Base-by-base conservation (phyloP, 2,329 filamentous ascomycete species). In the Conoideocrella luteorostrata region DNA sequence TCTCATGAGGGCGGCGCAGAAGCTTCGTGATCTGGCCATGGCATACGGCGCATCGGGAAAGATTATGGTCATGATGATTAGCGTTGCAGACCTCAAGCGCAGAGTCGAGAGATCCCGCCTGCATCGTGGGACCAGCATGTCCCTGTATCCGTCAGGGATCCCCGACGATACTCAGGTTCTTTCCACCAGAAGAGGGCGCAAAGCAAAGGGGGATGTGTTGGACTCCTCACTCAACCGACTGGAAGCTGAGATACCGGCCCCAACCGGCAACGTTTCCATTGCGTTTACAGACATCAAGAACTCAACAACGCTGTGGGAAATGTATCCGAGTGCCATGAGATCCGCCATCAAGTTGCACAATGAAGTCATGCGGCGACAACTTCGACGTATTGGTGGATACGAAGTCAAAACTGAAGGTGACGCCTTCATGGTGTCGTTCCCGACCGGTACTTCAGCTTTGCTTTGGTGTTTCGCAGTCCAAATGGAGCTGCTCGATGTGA, bases 361-460 rank as follows among this genome's bases (percentile, higher is more conserved):
- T 63, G 89, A 95, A 56, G 80, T 96, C 36, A 95, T 98, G 84
- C 85, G 93, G 52, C 80, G 93, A 44, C 91, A 97, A 61, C 71
- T 98, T 53, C 83, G 93, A 40, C 84, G 90, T 50, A 94, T 96
- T 55, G 93, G 93, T 58, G 93, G 93, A 1, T 98, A 96, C 59
- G 93, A 98, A 67, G 93, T 98, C 64, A 98, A 98, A 74, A 98
- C 93, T 15, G 93, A 98, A 87, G 93, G 93, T 53, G 93, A 98
- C 66, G 93, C 93, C 7, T 98, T 98, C 59, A 97, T 98, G 90
- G 93, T 98, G 24, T 95, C 91, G 9, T 98, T 98, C 65, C 88
- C 90, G 2, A 97, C 93, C 0, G 89, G 93, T 3, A 97, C 93
- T 1, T 93, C 90, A 7, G 93, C 93, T 5, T 69, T 98, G 39